These are phyloP conservation scores for Pythium biforme DNA, from an alignment of 352 stramenopile species.

Conservation along the genomic window DNA sequence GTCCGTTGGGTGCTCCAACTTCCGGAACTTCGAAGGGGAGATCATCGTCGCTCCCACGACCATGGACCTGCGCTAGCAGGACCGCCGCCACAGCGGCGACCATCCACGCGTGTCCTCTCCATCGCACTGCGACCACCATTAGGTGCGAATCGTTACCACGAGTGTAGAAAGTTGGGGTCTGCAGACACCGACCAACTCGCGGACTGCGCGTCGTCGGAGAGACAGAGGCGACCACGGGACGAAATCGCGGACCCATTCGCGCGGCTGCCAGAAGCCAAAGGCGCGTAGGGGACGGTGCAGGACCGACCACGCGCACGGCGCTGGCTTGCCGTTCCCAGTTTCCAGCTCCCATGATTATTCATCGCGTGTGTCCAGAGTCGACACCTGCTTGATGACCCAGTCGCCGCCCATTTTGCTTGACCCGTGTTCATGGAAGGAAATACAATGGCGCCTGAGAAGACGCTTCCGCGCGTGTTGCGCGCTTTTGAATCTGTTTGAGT, in stretches of 20 bases:
- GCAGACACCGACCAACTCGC: not conserved
- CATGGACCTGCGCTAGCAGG: not conserved
- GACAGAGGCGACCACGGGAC: too few species aligned
- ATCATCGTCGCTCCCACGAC: not conserved
- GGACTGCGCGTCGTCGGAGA: not conserved
- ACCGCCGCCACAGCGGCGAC: not conserved
- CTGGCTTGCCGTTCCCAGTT: not conserved
- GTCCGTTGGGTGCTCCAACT: not conserved
- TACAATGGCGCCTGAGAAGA: slow-evolving; percentile 1
- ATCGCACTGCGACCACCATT: not conserved
- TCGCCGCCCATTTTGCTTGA: not conserved
- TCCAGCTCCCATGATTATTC: not conserved
- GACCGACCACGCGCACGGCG: not conserved
- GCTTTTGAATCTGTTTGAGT: not conserved
- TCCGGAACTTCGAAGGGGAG: not conserved
- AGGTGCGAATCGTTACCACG: not conserved
- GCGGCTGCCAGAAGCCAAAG: not conserved
- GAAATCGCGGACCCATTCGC: not conserved
- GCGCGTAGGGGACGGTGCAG: not conserved
- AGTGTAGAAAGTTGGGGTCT: not conserved
- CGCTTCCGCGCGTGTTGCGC: not conserved
- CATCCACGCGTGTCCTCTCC: not conserved
- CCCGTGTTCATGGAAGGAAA: slow-evolving; percentile 9
- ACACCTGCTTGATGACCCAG: not conserved
- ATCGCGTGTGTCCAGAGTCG: not conserved